Conservation (phyloP, 1,139 yeast species). For the Candida glucosophila region DNA sequence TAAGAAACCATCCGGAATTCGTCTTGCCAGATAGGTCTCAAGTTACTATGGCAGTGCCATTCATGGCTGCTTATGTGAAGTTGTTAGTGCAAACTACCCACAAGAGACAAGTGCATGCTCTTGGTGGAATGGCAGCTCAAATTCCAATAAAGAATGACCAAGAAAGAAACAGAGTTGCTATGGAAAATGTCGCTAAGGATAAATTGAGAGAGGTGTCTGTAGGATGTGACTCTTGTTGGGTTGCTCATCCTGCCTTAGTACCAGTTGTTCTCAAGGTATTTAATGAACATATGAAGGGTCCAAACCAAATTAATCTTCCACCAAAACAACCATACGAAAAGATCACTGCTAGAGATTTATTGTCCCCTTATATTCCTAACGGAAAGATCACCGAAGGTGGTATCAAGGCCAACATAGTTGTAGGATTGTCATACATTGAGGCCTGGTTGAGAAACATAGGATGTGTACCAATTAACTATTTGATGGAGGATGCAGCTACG, state of each 20-base stretch:
- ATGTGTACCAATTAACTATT: slow-evolving; percentile 12
- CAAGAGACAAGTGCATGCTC: slow-evolving; percentile 22
- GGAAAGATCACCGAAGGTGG: slow-evolving; percentile 9
- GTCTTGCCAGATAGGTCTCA: slow-evolving; percentile 18
- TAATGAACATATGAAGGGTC: slow-evolving; percentile 11
- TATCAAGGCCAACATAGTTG: slow-evolving; percentile 10
- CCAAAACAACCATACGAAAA: slow-evolving; percentile 13
- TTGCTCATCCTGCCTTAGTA: slow-evolving; percentile 13
- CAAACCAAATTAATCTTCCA: slow-evolving; percentile 10
- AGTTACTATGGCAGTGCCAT: slow-evolving; percentile 20
- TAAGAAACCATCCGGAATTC: slow-evolving; percentile 15
- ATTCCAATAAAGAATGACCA: slow-evolving; percentile 20
- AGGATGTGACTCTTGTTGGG: slow-evolving; percentile 14
- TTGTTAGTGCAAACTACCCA: slow-evolving; percentile 20
- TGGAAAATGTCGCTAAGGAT: slow-evolving; percentile 18
- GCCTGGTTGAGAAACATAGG: slow-evolving; percentile 12
- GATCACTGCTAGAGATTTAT: slow-evolving; percentile 51
- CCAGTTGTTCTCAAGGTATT: slow-evolving; percentile 11
- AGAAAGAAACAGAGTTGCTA: slow-evolving; percentile 14
- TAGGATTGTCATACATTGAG: slow-evolving; percentile 12
- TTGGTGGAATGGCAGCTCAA: slow-evolving; percentile 26
- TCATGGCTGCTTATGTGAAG: slow-evolving; percentile 19
- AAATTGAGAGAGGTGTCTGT: slow-evolving; percentile 14
- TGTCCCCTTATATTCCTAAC: slow-evolving; percentile 8
- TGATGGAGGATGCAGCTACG: slow-evolving; percentile 15